Percentiles rank a stretch among this genome's conserved stretches.
Conservation (phyloP, 2,329 filamentous ascomycete genomes). For the Fusarium sterilihyphosum region DNA sequence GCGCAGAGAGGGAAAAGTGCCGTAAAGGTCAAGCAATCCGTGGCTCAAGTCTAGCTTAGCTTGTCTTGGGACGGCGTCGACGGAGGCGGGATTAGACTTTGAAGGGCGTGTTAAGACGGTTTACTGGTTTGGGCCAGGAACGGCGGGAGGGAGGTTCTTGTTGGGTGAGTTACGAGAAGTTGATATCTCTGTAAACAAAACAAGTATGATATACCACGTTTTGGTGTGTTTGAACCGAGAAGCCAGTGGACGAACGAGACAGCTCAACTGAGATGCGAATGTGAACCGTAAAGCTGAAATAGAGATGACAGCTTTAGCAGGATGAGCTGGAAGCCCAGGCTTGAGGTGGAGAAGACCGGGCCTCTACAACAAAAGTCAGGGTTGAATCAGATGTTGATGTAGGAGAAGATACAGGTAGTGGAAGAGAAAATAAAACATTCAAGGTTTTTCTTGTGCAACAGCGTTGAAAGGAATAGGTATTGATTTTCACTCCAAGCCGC, state of each 20-base stretch:
- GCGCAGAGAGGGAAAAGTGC: conserved; percentile 31
- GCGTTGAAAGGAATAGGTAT: conserved; percentile 30
- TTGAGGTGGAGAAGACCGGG: conserved; percentile 2
- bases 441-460: conserved; percentile 22
- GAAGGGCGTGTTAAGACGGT: conserved; percentile 22
- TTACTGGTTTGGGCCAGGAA: conserved; percentile 22
- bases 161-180: background rate
- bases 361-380: background rate
- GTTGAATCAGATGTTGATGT: conserved; percentile 5
- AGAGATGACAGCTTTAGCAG: background rate
- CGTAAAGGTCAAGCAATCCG: conserved; percentile 27
- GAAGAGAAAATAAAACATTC: conserved; percentile 5
- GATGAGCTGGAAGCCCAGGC: conserved; percentile 4
- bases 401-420: background rate
- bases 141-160: background rate
- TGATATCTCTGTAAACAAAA: background rate
- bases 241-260: background rate
- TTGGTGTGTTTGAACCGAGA: background rate
- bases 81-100: conserved; percentile 35
- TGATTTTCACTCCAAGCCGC: conserved; percentile 23
- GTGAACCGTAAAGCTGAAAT: background rate
- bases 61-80: conserved; percentile 36
- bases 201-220: background rate
- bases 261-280: background rate
- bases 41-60: conserved; percentile 35